Percentiles rank a stretch among this genome's conserved stretches.
These are phyloP conservation scores for Aspergillus ustus DNA, from an alignment of 2,329 filamentous ascomycete species.

Conservation along the genomic window DNA sequence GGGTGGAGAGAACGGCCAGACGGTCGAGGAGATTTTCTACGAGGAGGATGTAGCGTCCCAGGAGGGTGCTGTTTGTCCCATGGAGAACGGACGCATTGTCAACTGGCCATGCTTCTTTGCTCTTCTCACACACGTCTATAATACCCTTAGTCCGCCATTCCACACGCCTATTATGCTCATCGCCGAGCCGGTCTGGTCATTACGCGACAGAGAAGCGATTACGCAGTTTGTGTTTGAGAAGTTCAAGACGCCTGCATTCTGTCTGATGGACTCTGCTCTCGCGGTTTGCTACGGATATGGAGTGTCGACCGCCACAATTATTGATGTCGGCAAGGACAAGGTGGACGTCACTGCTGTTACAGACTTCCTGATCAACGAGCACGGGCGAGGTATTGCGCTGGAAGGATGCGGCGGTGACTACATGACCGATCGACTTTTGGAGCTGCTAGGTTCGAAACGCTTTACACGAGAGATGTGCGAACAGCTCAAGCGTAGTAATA, in stretches of 20 bases:
- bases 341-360: slow-evolving; percentile 89
- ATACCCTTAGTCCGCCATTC: slow-evolving; percentile 84
- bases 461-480: slow-evolving; percentile 68
- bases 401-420: slow-evolving; percentile 80
- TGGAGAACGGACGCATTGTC: slow-evolving; percentile 78
- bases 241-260: slow-evolving; percentile 91
- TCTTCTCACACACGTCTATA: slow-evolving; percentile 89
- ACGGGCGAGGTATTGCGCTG: slow-evolving; percentile 65
- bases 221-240: slow-evolving; percentile 97
- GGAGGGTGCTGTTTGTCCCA: slow-evolving; percentile 88
- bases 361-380: slow-evolving; percentile 76
- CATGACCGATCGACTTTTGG: slow-evolving; percentile 75
- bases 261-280: slow-evolving; percentile 84
- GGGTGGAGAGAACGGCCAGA: slow-evolving; percentile 33
- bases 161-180: slow-evolving; percentile 94
- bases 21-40: slow-evolving; percentile 63
- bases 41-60: slow-evolving; percentile 87
- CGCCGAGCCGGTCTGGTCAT: slow-evolving; percentile 86
- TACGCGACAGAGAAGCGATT: slow-evolving; percentile 82
- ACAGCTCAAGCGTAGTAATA: slow-evolving; percentile 66
- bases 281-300: slow-evolving; percentile 84
- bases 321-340: slow-evolving; percentile 92
- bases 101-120: slow-evolving; percentile 95
- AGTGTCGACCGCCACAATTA: slow-evolving; percentile 76
- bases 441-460: slow-evolving; percentile 64